These are phyloP conservation scores for Paraphaeosphaeria sporulosa DNA, from an alignment of 2,329 filamentous ascomycete species.

Conservation along the genomic window DNA sequence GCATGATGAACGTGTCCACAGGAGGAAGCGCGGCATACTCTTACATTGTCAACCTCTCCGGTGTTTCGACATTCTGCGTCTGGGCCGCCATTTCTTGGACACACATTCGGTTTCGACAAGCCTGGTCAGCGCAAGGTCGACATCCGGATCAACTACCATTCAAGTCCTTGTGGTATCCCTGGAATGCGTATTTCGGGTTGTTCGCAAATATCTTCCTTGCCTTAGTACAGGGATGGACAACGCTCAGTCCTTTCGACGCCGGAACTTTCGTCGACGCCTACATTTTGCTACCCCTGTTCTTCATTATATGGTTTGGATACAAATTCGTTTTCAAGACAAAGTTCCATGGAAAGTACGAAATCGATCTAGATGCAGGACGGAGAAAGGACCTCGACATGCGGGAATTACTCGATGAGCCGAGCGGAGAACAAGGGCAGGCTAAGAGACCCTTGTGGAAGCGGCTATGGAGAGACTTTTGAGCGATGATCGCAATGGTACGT, in stretches of 20 bases:
- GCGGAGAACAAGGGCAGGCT: background rate
- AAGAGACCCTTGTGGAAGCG: background rate
- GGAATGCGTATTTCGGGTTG: slow-evolving; percentile 59
- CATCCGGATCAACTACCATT: slow-evolving; percentile 57
- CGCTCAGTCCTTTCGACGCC: slow-evolving; percentile 60
- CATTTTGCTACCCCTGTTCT: slow-evolving; percentile 60
- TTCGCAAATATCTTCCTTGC: slow-evolving; percentile 60
- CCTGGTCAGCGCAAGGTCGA: slow-evolving; percentile 57
- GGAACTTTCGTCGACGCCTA: slow-evolving; percentile 63
- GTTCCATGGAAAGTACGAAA: slow-evolving; percentile 45
- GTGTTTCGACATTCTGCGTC: slow-evolving; percentile 75
- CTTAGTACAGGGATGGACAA: slow-evolving; percentile 62
- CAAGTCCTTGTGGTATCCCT: slow-evolving; percentile 57
- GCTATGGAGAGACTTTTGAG: slow-evolving; percentile 1
- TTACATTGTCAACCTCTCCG: slow-evolving; percentile 75
- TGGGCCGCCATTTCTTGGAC: slow-evolving; percentile 75
- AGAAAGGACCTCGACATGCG: slow-evolving; percentile 46
- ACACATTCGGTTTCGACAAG: slow-evolving; percentile 74
- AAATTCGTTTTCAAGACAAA: slow-evolving; percentile 54
- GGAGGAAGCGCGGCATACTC: slow-evolving; percentile 70
- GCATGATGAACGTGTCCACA: slow-evolving; percentile 77
- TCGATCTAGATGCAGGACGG: slow-evolving; percentile 50
- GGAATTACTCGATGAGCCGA: background rate
- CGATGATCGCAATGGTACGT: background rate
- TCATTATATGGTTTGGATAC: slow-evolving; percentile 55